Conservation (phyloP, 2,329 filamentous ascomycete species). For the Aplosporella prunicola region DNA sequence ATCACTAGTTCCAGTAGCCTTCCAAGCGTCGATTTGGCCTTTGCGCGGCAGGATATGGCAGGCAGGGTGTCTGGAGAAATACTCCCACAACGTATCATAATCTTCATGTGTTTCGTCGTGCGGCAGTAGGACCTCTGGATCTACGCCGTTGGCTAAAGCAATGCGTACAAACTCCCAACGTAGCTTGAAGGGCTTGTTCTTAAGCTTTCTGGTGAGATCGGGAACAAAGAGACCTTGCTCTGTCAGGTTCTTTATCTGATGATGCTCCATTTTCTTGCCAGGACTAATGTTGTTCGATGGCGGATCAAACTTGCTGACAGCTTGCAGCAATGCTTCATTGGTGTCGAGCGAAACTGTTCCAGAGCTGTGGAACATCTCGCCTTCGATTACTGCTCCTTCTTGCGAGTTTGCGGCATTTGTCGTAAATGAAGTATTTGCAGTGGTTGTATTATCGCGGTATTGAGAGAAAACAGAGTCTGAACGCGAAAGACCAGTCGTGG, state of each 20-base stretch:
- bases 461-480: not conserved
- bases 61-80: too few species aligned
- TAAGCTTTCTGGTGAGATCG: conserved; percentile 10
- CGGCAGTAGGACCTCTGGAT: not conserved
- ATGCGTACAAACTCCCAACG: conserved; percentile 26
- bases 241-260: conserved; percentile 23
- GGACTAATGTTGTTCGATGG: not conserved
- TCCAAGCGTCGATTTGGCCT: too few species aligned
- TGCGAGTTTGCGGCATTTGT: too few species aligned
- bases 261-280: not conserved
- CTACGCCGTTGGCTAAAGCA: conserved; percentile 13
- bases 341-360: not conserved
- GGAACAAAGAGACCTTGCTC: conserved; percentile 22
- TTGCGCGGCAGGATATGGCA: too few species aligned
- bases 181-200: conserved; percentile 21
- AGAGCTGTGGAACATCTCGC: not conserved
- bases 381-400: too few species aligned
- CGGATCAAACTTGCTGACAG: too few species aligned
- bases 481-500: not conserved
- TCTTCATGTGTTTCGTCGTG: conserved; percentile 1
- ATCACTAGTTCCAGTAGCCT: conserved; percentile 14
- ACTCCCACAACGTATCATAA: conserved; percentile 17
- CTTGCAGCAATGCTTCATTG: not conserved
- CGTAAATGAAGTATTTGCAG: conserved; percentile 3
- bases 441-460: not conserved